Base-by-base conservation (phyloP, 106 monocot species). In the Xerophyta viscosa region DNA sequence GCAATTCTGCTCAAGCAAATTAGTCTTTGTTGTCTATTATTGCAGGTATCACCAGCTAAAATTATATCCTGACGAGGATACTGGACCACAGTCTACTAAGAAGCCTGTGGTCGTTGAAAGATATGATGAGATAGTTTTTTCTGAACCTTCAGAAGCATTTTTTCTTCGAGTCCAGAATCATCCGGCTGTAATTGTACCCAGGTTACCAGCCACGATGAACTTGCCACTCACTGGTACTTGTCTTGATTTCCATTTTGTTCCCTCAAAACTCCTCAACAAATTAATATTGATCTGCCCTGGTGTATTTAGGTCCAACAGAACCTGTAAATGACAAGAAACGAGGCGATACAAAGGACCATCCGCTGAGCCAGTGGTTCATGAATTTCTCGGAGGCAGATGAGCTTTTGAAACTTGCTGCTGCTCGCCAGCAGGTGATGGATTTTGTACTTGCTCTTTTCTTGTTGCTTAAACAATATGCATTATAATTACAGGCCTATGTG, bases 301-400 rank as follows among this genome's bases (percentile, higher is more conserved):
- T 59, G 46, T 39, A 14, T 65, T 24, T 56, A 90, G 98, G 73
- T 29, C 66, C 86, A 41, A 44, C 57, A 58, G 90, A 98, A 58
- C 70, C 60, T 67, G 29, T 53, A 22, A 58, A 36, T 75, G 84
- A 79, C 41, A 90, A 77, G 62, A 83, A 75, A 69, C 71, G 89
- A 68, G 79, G 85, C 25, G 88, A 98, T 27, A 86, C 86, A 8
- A 98, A 98, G 55, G 98, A 98, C 45, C 78, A 98, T 77, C 79
- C 67, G 59, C 49, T 86, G 45, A 71, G 70, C 51, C 90, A 79
- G 66, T 89, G 90, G 86, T 98, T 82, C 71, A 61, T 61, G 57
- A 98, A 80, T 75, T 98, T 98, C 54, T 98, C 98, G 19, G 98
- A 98, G 79, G 98, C 98, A 26, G 98, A 98, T 70, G 89, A 98